These are phyloP conservation scores for Sergeia podlipaevii DNA, from an alignment of 208 protist genomes.

Conservation along the genomic window DNA sequence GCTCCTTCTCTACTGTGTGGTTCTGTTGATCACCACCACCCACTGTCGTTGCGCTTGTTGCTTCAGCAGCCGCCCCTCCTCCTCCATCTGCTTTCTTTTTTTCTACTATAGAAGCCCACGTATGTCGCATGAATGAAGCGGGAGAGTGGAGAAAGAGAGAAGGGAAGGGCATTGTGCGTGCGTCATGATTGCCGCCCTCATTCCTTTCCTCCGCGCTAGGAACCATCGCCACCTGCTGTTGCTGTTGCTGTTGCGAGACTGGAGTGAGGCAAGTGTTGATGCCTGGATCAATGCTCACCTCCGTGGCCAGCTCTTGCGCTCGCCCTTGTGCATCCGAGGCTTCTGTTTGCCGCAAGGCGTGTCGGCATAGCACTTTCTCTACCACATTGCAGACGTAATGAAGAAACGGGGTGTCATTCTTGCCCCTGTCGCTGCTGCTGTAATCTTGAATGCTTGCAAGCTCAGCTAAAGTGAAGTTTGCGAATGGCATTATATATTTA, in stretches of 20 bases:
- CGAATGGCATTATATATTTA: no score
- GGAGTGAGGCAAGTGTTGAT: no score
- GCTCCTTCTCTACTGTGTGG: no score
- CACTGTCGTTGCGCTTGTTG: neutral
- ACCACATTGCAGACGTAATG: constrained; percentile 15
- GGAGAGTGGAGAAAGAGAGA: constrained; percentile 54
- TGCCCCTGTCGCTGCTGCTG: constrained; percentile 1
- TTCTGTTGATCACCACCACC: no score
- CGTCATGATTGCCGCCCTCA: no score
- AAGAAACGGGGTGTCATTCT: constrained; percentile 17
- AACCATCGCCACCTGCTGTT: no score
- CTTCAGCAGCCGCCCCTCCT: neutral
- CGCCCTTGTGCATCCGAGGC: neutral
- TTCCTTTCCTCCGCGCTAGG: no score
- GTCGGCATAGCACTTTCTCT: constrained; percentile 11
- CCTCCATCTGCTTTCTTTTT: neutral
- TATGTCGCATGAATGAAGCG: constrained; percentile 4
- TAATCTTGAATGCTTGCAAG: neutral
- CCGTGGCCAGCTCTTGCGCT: neutral
- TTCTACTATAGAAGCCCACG: neutral
- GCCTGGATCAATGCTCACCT: no score
- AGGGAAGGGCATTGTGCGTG: constrained; percentile 45
- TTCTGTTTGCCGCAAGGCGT: constrained; percentile 7
- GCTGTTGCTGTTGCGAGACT: no score
- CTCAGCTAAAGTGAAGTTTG: no score